A percentile compares a stretch with the other conserved stretches of the same genome.
Conservation (phyloP, 768 basidiomycete species). For the Albatrellus ellisii region DNA sequence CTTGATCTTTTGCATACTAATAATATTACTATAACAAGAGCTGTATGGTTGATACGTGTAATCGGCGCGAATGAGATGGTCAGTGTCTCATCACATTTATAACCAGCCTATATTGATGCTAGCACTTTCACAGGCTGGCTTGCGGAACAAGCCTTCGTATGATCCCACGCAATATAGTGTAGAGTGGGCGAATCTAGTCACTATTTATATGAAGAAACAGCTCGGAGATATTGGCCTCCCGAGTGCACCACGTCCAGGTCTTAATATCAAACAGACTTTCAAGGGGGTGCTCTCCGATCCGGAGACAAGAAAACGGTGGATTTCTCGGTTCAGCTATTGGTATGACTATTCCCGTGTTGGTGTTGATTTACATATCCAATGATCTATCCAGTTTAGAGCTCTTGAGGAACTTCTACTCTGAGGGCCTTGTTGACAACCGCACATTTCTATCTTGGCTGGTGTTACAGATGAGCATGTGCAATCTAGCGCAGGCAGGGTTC, state of each 20-base stretch:
- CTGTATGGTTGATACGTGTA: constrained; percentile 80
- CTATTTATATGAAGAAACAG: constrained; percentile 74
- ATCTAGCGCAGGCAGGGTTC: constrained; percentile 74
- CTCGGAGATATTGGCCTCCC: constrained; percentile 68
- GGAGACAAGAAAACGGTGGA: constrained; percentile 63
- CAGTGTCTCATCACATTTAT: too few species aligned
- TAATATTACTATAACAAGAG: constrained; percentile 66
- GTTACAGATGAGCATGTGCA: constrained; percentile 62
- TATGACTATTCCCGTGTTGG: constrained; percentile 20
- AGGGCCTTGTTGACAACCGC: constrained; percentile 68
- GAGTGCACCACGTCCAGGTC: constrained; percentile 57
- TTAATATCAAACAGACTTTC: constrained; percentile 77
- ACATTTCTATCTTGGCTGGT: constrained; percentile 73
- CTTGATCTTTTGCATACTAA: constrained; percentile 68
- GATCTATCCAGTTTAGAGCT: constrained; percentile 30
- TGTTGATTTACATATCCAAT: neutral
- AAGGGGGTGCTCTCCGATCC: constrained; percentile 66
- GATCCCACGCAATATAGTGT: constrained; percentile 74
- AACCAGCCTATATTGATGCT: too few species aligned
- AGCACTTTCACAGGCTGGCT: constrained; percentile 45
- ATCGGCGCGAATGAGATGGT: constrained; percentile 84
- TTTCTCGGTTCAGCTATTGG: constrained; percentile 72
- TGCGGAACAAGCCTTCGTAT: constrained; percentile 68
- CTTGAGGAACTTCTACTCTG: constrained; percentile 63
- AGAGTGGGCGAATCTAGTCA: constrained; percentile 77